Evolutionary conservation across 345 rosid genomes (phyloP).

Genomic region (Acer negundo): DNA sequence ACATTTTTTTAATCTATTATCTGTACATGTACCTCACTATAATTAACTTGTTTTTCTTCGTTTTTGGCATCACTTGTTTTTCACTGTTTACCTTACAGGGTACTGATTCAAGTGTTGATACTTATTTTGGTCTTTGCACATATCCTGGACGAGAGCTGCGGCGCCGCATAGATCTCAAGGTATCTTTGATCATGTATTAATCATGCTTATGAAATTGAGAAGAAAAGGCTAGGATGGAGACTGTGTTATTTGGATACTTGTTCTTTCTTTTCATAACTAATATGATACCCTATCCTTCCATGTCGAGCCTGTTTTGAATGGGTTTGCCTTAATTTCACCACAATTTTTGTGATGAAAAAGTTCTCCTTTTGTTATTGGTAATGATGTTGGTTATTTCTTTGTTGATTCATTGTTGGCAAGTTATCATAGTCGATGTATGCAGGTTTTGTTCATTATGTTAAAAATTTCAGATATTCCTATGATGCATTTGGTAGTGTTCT

Average conservation of each 20-base stretch:
- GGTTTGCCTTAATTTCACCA: background rate
- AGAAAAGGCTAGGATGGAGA: background rate
- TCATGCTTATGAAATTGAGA: background rate
- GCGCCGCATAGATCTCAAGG: constrained; percentile 91
- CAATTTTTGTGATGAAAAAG: background rate
- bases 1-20: background rate
- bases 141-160: constrained; percentile 83
- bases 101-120: constrained; percentile 89
- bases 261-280: background rate
- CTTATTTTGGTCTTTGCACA: constrained; percentile 88
- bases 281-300: background rate
- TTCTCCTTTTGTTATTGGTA: background rate
- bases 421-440: background rate
- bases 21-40: constrained; percentile 1
- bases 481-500: constrained; percentile 1
- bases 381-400: background rate
- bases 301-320: background rate
- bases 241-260: background rate
- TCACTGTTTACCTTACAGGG: constrained; percentile 46
- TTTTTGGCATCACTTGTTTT: constrained; percentile 2
- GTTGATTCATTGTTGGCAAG: background rate
- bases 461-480: background rate
- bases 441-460: background rate
- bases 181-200: constrained; percentile 20
- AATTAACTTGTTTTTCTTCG: background rate